phyloP scores from a whole-genome alignment of 1,284 basidiomycete genomes.

The Sanghuangporus weigelae region DNA sequence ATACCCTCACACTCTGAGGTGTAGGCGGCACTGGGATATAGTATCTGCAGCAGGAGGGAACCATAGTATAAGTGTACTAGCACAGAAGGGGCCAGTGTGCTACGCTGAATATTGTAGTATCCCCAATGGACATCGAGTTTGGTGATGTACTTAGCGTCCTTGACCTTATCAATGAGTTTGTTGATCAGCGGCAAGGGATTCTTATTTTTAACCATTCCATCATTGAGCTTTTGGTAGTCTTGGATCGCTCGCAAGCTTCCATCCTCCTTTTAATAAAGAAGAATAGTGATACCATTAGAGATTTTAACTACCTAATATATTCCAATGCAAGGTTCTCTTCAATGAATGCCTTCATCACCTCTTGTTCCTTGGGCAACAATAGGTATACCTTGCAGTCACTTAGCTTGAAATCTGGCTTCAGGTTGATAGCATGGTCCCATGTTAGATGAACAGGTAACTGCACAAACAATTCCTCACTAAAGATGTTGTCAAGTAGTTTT shows the following conservation, averaged over 20 bases:
- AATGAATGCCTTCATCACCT: background rate
- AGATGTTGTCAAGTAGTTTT: background rate
- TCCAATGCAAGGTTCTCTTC: background rate
- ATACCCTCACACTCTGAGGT: too few relatives aligned
- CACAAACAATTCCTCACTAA: background rate
- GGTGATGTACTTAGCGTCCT: conserved; percentile 22
- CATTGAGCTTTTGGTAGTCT: conserved; percentile 30
- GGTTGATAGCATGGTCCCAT: background rate
- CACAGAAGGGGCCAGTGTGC: too few relatives aligned
- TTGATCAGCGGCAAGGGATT: conserved; percentile 27
- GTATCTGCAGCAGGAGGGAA: too few relatives aligned
- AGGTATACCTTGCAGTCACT: background rate
- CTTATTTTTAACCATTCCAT: conserved; percentile 25
- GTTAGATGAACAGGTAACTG: background rate
- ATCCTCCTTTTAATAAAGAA: conserved; percentile 35
- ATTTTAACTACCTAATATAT: background rate
- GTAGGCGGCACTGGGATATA: too few relatives aligned
- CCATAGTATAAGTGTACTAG: too few relatives aligned
- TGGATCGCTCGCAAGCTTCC: conserved; percentile 26
- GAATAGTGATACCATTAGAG: conserved; percentile 17
- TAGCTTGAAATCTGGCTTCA: background rate
- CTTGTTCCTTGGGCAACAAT: background rate
- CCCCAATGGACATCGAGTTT: conserved; percentile 26
- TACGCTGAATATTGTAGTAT: background rate
- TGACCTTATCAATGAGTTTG: conserved; percentile 25